These are phyloP conservation scores for Protomyces pachydermus DNA, from an alignment of 1,139 yeast species.

Conservation along the genomic window DNA sequence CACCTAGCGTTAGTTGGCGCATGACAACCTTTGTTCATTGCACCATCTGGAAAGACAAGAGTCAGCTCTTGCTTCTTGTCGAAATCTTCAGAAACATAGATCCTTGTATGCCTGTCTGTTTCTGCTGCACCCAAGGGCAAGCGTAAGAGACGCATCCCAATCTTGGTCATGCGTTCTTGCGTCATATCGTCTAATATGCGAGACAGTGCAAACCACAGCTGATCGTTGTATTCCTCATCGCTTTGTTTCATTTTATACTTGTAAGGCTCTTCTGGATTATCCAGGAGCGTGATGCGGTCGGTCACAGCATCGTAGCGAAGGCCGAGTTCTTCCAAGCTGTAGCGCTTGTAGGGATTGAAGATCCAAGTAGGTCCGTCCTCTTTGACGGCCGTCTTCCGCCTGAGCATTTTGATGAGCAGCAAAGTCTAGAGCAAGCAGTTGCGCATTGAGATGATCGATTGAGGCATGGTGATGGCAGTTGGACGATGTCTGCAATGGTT, in stretches of 20 bases:
- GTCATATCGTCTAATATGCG: not conserved
- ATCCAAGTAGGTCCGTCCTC: not conserved
- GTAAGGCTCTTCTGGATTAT: not conserved
- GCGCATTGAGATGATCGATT: no score
- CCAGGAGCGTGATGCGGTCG: slow-evolving; percentile 2
- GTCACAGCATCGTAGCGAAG: slow-evolving; percentile 1
- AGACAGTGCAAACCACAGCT: slow-evolving; percentile 13
- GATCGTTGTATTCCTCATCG: slow-evolving; percentile 7
- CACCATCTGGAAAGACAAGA: slow-evolving; percentile 13
- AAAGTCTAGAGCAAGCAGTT: no score
- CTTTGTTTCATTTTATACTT: not conserved
- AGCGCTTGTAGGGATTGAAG: slow-evolving; percentile 1
- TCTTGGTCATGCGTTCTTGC: not conserved
- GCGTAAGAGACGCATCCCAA: not conserved
- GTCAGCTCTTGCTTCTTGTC: not conserved
- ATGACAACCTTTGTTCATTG: not conserved
- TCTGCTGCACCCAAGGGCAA: not conserved
- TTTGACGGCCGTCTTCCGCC: not conserved
- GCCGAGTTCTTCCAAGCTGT: slow-evolving; percentile 4
- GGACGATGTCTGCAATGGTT: no score
- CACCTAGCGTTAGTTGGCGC: not conserved
- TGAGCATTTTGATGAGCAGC: not conserved
- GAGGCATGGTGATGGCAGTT: no score
- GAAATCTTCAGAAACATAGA: not conserved
- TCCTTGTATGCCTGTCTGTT: not conserved